Percentiles rank a stretch among this genome's conserved stretches.
phyloP scores from a whole-genome alignment of 257 asterid genomes.

The Fraxinus excelsior region DNA sequence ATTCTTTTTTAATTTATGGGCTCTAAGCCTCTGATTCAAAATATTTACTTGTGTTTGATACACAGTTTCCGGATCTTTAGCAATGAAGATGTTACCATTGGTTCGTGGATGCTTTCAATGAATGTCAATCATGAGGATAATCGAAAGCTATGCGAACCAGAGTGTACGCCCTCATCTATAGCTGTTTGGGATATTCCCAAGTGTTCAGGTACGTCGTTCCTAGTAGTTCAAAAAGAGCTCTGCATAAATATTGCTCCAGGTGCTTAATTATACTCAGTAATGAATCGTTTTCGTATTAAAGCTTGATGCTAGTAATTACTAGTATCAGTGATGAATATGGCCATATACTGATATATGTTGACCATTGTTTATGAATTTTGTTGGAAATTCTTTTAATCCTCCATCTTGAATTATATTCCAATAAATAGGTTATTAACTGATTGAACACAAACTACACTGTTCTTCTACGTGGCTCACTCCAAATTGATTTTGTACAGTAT shows the following conservation, averaged over 20 bases:
- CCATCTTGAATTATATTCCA: neutral
- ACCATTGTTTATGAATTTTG: neutral
- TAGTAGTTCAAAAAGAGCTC: neutral
- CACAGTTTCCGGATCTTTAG: slow-evolving; percentile 96
- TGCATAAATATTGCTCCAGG: neutral
- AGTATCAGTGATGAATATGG: neutral
- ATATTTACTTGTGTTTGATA: neutral
- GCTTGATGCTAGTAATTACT: slow-evolving; percentile 3
- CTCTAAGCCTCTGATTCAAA: neutral
- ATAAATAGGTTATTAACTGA: too few relatives aligned
- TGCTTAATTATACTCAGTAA: neutral
- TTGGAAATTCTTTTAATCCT: neutral
- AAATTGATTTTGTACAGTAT: neutral
- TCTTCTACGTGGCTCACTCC: neutral
- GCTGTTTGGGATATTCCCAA: slow-evolving; percentile 99
- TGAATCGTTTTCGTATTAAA: slow-evolving; percentile 2
- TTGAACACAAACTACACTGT: neutral
- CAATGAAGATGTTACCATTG: slow-evolving; percentile 98
- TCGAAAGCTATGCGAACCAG: slow-evolving; percentile 62
- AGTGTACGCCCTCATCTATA: slow-evolving; percentile 70
- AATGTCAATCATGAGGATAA: slow-evolving; percentile 84
- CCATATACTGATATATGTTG: neutral
- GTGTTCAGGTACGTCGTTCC: slow-evolving; percentile 74
- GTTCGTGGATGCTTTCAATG: slow-evolving; percentile 99
- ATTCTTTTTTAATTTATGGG: neutral